phyloP scores from a whole-genome alignment of 345 rosid species.

The Litchi chinensis region DNA sequence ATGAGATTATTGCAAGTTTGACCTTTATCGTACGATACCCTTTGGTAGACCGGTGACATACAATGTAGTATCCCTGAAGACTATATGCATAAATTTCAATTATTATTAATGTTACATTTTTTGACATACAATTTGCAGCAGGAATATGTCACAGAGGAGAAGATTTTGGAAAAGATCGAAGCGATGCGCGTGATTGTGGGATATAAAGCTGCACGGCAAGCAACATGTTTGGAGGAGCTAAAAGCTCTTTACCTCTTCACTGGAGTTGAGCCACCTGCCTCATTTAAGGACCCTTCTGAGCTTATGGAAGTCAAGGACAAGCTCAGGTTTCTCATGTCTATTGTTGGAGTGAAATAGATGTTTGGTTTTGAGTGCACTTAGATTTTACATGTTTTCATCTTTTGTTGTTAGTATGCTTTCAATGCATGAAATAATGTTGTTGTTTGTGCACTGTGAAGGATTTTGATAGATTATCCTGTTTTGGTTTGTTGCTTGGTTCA shows the following conservation, averaged over 20 bases:
- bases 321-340: slow-evolving; percentile 65
- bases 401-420: neutral
- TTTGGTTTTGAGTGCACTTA: neutral
- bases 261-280: slow-evolving; percentile 62
- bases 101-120: neutral
- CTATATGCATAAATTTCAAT: neutral
- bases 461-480: too few relatives aligned
- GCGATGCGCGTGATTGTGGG: slow-evolving; percentile 62
- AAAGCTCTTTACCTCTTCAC: slow-evolving; percentile 69
- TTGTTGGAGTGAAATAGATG: slow-evolving; percentile 65
- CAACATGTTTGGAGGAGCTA: slow-evolving; percentile 56
- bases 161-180: slow-evolving; percentile 61
- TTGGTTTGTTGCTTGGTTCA: neutral
- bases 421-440: too few relatives aligned
- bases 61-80: neutral
- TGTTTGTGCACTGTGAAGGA: neutral
- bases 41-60: too few relatives aligned
- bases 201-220: slow-evolving; percentile 41
- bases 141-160: slow-evolving; percentile 41
- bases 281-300: slow-evolving; percentile 46
- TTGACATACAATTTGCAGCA: slow-evolving; percentile 19
- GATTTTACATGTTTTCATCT: neutral
- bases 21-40: too few relatives aligned
- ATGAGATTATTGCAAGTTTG: neutral
- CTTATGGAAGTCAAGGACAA: slow-evolving; percentile 48